Conservation (phyloP, 805 yeast genomes). For the Pichia scutulata region DNA sequence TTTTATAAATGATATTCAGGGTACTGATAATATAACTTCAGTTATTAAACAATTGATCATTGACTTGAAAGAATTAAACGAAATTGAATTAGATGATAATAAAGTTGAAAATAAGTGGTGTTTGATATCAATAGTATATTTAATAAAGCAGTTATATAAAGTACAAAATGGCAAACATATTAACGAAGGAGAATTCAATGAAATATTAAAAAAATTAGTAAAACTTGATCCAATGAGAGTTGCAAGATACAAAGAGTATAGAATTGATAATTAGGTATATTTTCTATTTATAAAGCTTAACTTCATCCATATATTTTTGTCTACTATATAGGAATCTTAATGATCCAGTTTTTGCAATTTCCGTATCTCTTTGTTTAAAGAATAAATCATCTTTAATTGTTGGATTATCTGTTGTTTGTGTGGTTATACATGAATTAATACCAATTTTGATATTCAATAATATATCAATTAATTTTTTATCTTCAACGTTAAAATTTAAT, state of each 20-base stretch:
- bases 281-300: constrained; percentile 11
- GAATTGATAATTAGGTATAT: background rate
- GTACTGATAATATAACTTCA: constrained; percentile 25
- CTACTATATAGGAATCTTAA: constrained; percentile 28
- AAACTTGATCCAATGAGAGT: constrained; percentile 58
- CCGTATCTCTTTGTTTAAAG: constrained; percentile 26
- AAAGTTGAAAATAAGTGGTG: constrained; percentile 70
- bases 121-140: constrained; percentile 47
- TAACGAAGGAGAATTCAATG: constrained; percentile 13
- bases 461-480: constrained; percentile 20
- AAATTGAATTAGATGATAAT: constrained; percentile 63
- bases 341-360: constrained; percentile 26
- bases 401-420: background rate
- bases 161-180: background rate
- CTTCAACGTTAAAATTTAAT: constrained; percentile 10
- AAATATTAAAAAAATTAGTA: constrained; percentile 36
- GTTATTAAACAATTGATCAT: constrained; percentile 40
- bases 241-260: constrained; percentile 44
- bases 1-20: constrained; percentile 28
- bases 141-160: constrained; percentile 30
- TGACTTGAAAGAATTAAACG: constrained; percentile 55
- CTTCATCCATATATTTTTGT: constrained; percentile 22
- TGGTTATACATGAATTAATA: constrained; percentile 8
- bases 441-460: constrained; percentile 27
- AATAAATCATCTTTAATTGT: constrained; percentile 18